Evolutionary conservation across 2,329 filamentous ascomycete genomes (phyloP), one percentile per base, ranked within the genome.

Genomic region (Botrytis aclada): DNA sequence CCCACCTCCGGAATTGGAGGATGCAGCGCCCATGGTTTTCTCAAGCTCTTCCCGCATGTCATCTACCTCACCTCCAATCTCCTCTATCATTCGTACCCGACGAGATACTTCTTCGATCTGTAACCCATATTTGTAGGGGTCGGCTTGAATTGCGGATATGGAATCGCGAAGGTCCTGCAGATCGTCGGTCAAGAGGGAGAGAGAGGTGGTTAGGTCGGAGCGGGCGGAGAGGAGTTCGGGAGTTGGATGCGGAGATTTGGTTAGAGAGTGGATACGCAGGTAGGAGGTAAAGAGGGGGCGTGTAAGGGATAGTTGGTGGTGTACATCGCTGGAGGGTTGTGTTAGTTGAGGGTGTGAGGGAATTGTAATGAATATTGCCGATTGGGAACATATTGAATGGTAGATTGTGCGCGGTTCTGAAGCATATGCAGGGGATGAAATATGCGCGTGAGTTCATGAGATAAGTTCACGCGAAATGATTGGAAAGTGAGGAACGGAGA

Each of bases 221-320:
- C 91, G 88, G 63, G 92, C 95, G 70, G 92, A 90, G 80, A 93
- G 89, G 74, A 99, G 93, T 82, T 99, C 96, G 20, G 94, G 94
- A 29, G 93, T 95, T 61, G 73, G 72, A 60, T 74, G 70, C 20
- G 58, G 86, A 86, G 22, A 90, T 63, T 70, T 84, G 74, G 91
- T 88, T 39, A 97, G 91, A 63, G 94, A 96, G 80, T 94, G 93
- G 84, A 99, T 99, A 81, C 96, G 95, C 61, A 97, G 88, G 85
- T 97, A 99, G 25, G 95, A 98, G 76, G 93, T 91, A 86, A 98
- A 98, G 73, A 98, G 90, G 70, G 95, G 91, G 16, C 95, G 92
- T 70, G 93, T 92, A 22, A 89, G 89, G 77, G 92, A 88, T 76
- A 99, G 90, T 74, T 97, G 92, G 76, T 90, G 85, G 77, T 97